These are phyloP conservation scores for Anisodus acutangulus DNA, from an alignment of 257 asterid species.

Conservation along the genomic window DNA sequence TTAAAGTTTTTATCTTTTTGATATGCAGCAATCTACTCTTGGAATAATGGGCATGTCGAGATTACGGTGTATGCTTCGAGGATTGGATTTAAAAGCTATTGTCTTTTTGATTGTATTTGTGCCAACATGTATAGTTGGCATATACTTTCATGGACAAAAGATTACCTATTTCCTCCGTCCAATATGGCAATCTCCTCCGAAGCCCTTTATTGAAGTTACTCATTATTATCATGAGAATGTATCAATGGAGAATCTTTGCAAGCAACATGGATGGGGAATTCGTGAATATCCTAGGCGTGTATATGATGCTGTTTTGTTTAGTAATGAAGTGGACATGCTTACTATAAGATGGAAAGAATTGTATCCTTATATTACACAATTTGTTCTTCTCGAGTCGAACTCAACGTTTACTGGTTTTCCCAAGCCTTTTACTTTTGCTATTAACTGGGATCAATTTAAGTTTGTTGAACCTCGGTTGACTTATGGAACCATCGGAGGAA, in stretches of 20 bases:
- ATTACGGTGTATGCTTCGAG: slow-evolving; percentile 48
- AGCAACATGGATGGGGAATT: slow-evolving; percentile 67
- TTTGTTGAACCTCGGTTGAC: slow-evolving; percentile 63
- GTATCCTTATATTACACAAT: slow-evolving; percentile 59
- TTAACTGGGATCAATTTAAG: slow-evolving; percentile 48
- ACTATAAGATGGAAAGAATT: slow-evolving; percentile 69
- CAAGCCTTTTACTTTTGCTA: slow-evolving; percentile 56
- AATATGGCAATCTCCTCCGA: slow-evolving; percentile 76
- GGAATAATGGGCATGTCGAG: slow-evolving; percentile 47
- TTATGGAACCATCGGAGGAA: slow-evolving; percentile 61
- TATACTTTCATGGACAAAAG: slow-evolving; percentile 69
- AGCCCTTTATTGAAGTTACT: slow-evolving; percentile 54
- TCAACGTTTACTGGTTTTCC: slow-evolving; percentile 70
- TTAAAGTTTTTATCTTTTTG: slow-evolving; percentile 2
- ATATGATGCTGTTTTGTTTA: slow-evolving; percentile 68
- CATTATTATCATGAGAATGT: slow-evolving; percentile 67
- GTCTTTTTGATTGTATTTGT: slow-evolving; percentile 47
- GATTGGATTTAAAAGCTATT: slow-evolving; percentile 53
- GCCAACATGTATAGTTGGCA: slow-evolving; percentile 47
- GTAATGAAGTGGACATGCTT: slow-evolving; percentile 75
- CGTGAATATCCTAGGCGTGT: slow-evolving; percentile 76
- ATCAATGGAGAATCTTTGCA: slow-evolving; percentile 65
- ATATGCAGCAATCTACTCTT: slow-evolving; percentile 40
- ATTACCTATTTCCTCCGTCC: slow-evolving; percentile 69
- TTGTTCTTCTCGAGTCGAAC: slow-evolving; percentile 71